Evolutionary conservation across 257 asterid species (phyloP), one percentile per base, ranked within the genome.

Genomic region (Nicotiana benthamiana): DNA sequence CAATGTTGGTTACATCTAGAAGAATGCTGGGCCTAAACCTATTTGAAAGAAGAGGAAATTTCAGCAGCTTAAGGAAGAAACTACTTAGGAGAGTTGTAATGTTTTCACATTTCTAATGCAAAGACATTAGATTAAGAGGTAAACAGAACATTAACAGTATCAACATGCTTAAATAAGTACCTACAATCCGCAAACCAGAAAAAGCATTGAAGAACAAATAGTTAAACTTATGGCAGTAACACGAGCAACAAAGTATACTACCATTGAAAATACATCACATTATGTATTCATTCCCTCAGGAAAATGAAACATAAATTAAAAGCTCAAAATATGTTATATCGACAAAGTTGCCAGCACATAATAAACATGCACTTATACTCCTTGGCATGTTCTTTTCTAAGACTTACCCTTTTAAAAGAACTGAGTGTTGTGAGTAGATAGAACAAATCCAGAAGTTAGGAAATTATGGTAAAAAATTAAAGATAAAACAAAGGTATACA

Each of bases 21-120:
- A 94, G 90, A 81, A 94, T 89, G 76, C 98, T 95, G 82, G 98
- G 97, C 53, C 97, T 89, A 63, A 94, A 94, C 82, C 97, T 94
- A 83, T 56, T 54, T 82, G 70, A 17, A 18, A 30, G 32, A 79
- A 60, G 40, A 68, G 57, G 75, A 48, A 79, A 24, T 62, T 65
- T 79, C n/a, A 79, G 75, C 13, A 57, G 53, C 75, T 16, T 40
- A 79, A 43, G 20, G 57, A 61, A 57, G 74, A 28, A n/a, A 20
- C n/a, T 36, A 36, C 30, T 61, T 68, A n/a, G n/a, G 5, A 40
- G 40, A 40, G 30, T 68, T 68, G 30, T 17, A 18, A 40, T 36
- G 15, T 12, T 68, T 40, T 11, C 6, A 68, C 32, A 36, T 68
- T 4, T 40, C 6, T n/a, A 68, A 10, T n/a, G 54, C 30, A 20